Base-by-base conservation (phyloP, 2,329 filamentous ascomycete species). In the Onygena corvina region DNA sequence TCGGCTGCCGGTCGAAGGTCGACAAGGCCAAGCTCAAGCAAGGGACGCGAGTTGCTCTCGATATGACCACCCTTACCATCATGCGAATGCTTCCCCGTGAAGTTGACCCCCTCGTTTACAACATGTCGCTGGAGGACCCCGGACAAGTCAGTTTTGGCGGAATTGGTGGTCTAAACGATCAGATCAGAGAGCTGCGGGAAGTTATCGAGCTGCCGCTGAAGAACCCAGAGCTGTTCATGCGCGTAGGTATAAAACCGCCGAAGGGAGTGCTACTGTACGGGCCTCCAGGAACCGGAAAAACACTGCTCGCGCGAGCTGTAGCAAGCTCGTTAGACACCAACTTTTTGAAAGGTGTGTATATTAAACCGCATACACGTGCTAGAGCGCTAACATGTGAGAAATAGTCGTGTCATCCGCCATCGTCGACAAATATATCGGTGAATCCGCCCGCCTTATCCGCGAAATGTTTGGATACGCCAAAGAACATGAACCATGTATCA, bases 391-490 rank as follows among this genome's bases (percentile, higher is more conserved):
- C 35, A 20, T 35, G 8, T n/a, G 12, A 25, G 21, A n/a, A 31
- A 18, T 58, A 94, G 92, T 98, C 54, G 92, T 98, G 25, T 96
- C 92, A 2, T 98, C 92, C 36, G 93, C 92, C 23, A 98, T 98
- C 62, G 92, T 98, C 55, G 93, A 98, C 76, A 98, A 98, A 70
- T 98, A 98, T 65, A 98, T 98, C 56, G 92, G 92, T 68, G 92
- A 98, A 71, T 98, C 92, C 8, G 92, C 92, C 31, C 84, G 93
- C 57, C 75, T 98, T 57, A 98, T 98, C 62, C 83, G 92, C 67
- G 92, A 98, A 69, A 98, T 98, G 93, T 98, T 98, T 64, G 93
- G 92, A 51, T 98, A 98, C 64, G 92, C 93, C 61, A 96, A 95
- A 71, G 93, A 98, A 67, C 92, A 98, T 67, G 92, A 98, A 69